These are phyloP conservation scores for Mycena leptocephala DNA, from an alignment of 768 basidiomycete species.

Conservation along the genomic window DNA sequence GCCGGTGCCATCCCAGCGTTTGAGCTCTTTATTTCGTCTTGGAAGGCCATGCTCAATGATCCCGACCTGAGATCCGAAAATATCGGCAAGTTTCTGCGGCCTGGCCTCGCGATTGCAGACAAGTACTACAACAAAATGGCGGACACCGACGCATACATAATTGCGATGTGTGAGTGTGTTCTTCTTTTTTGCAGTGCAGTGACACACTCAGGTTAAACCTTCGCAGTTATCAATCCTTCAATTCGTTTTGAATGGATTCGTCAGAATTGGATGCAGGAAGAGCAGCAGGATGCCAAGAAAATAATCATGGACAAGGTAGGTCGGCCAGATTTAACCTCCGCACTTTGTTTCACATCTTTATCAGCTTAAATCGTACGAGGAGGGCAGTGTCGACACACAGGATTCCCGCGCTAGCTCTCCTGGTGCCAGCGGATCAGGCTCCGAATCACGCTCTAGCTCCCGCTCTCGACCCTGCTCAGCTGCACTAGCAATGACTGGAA, in stretches of 20 bases:
- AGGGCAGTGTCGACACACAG: too few species aligned
- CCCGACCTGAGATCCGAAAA: neutral
- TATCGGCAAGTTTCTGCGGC: neutral
- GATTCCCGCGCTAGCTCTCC: neutral
- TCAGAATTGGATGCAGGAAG: neutral
- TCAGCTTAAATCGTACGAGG: slow-evolving; percentile 5
- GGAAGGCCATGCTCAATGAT: slow-evolving; percentile 27
- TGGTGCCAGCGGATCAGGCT: slow-evolving; percentile 3
- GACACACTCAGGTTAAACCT: neutral
- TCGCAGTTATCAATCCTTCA: slow-evolving; percentile 1
- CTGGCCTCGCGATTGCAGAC: neutral
- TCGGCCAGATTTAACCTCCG: too few species aligned
- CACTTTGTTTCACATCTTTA: too few species aligned
- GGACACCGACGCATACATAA: too few species aligned
- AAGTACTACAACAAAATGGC: slow-evolving; percentile 3
- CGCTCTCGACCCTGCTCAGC: neutral
- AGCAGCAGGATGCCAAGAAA: too few species aligned
- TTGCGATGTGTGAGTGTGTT: neutral
- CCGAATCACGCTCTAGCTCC: neutral
- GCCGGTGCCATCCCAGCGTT: slow-evolving; percentile 40
- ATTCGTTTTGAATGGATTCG: too few species aligned
- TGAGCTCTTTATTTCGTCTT: slow-evolving; percentile 37
- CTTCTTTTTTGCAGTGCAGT: neutral
- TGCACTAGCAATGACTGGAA: neutral
- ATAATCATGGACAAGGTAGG: too few species aligned